Evolutionary conservation across 345 rosid genomes (phyloP), one percentile per base, ranked within the genome.

Genomic region (Citrus sp.): DNA sequence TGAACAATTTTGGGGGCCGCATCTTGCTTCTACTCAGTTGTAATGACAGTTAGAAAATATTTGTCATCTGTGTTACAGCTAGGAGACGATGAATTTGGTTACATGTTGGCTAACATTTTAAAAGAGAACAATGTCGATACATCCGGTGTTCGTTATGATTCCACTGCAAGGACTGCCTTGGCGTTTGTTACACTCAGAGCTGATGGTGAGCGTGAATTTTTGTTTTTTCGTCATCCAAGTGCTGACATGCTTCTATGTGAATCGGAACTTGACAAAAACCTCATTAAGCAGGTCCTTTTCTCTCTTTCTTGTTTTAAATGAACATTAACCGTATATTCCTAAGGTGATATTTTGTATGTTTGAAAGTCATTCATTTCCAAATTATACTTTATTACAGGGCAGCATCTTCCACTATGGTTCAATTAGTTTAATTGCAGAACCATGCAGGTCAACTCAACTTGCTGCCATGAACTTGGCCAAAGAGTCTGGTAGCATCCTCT

Each of bases 181-280:
- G 95, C 99, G 67, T 97, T 97, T 87, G 98, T 97, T 42, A 97
- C 99, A 0, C 83, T 91, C 55, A 85, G 92, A 88, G 90, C 84
- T 83, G 99, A 97, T 68, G 99, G 99, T 18, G 98, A 97, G 82
- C 97, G 99, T 46, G 99, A 97, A 82, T 97, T 97, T 87, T 80
- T 97, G 83, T 97, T 97, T 87, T 97, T 92, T 77, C 92, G 98
- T 61, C 90, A 92, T 87, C 99, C 99, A 7, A 96, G 98, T 89
- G 99, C 99, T 22, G 99, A 96, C 86, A 96, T 96, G 98, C 98
- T 87, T 80, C 94, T 97, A 77, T 85, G 55, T 40, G 98, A 92
- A 81, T 90, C 97, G 69, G 99, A 97, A 67, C 91, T 97, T 51
- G 90, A 93, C 64, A 77, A 74, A 37, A 84, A 92, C 82, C 90